Evolutionary conservation across 2,329 filamentous ascomycete species (phyloP).

Genomic region (Atkinsonella hypoxylon): DNA sequence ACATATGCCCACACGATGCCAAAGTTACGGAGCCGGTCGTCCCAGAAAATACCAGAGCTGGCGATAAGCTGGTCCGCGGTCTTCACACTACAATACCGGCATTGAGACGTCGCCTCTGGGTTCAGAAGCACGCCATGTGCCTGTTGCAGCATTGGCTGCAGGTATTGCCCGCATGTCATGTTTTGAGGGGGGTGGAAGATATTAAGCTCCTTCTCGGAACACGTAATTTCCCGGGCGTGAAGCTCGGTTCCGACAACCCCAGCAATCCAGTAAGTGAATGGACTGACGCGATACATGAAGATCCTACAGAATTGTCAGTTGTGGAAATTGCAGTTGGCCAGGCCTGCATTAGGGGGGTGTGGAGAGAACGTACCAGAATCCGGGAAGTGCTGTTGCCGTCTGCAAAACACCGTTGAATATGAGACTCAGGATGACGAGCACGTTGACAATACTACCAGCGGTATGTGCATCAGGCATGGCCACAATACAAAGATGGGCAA

Average conservation of each 20-base stretch:
- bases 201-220: constrained; percentile 44
- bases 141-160: constrained; percentile 38
- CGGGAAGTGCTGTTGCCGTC: constrained; percentile 42
- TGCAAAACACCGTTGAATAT: constrained; percentile 56
- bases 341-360: too few relatives aligned
- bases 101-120: constrained; percentile 39
- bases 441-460: constrained; percentile 49
- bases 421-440: constrained; percentile 46
- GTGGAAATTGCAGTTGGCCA: neutral
- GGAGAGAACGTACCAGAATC: constrained; percentile 41
- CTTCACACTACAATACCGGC: constrained; percentile 54
- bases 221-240: constrained; percentile 38
- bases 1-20: constrained; percentile 59
- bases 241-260: constrained; percentile 58
- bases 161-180: constrained; percentile 52
- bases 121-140: constrained; percentile 51
- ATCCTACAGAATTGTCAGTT: constrained; percentile 25
- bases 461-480: constrained; percentile 58
- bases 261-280: constrained; percentile 57
- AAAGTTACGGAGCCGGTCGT: constrained; percentile 55
- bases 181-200: constrained; percentile 52
- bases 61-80: constrained; percentile 50
- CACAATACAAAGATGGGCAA: constrained; percentile 62
- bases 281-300: constrained; percentile 59
- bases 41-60: constrained; percentile 33